phyloP scores from a whole-genome alignment of 1,284 basidiomycete species.

The Moesziomyces parantarcticus region DNA sequence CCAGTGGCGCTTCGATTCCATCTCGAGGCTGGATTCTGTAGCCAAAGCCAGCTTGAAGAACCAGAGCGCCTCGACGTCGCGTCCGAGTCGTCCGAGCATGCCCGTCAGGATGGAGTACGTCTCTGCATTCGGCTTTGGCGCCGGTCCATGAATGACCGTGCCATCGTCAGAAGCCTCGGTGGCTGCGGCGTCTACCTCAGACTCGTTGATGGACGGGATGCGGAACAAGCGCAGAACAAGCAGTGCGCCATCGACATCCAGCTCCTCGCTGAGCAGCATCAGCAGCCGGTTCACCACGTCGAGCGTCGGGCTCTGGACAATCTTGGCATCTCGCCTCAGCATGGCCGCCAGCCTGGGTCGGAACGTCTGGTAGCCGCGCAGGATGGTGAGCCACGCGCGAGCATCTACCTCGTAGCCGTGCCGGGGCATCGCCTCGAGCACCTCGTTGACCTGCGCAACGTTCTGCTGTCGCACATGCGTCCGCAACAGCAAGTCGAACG shows the following conservation, averaged over 20 bases:
- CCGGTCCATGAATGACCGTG: constrained; percentile 18
- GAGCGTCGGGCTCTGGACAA: constrained; percentile 35
- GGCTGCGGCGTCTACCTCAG: not conserved
- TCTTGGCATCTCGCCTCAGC: constrained; percentile 24
- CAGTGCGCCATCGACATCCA: constrained; percentile 28
- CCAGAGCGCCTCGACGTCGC: constrained; percentile 8
- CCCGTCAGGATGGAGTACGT: constrained; percentile 20
- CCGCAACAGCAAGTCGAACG: constrained; percentile 38
- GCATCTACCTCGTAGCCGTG: constrained; percentile 33
- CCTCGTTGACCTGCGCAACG: constrained; percentile 30
- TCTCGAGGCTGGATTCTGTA: not conserved
- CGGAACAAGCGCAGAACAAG: constrained; percentile 35
- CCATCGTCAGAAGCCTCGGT: not conserved
- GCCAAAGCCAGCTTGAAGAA: constrained; percentile 15
- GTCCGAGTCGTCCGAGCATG: constrained; percentile 30
- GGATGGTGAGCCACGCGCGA: constrained; percentile 40
- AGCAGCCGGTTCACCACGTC: constrained; percentile 31
- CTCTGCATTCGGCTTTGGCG: constrained; percentile 17
- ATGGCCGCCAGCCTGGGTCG: constrained; percentile 26
- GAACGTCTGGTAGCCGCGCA: constrained; percentile 35
- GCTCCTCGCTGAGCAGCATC: constrained; percentile 9
- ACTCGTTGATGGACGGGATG: constrained; percentile 13
- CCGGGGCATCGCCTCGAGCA: constrained; percentile 34
- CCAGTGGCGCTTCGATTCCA: not conserved
- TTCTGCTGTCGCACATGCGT: constrained; percentile 35